phyloP scores from a whole-genome alignment of 352 stramenopile species.

The Globisporangium irregulare region DNA sequence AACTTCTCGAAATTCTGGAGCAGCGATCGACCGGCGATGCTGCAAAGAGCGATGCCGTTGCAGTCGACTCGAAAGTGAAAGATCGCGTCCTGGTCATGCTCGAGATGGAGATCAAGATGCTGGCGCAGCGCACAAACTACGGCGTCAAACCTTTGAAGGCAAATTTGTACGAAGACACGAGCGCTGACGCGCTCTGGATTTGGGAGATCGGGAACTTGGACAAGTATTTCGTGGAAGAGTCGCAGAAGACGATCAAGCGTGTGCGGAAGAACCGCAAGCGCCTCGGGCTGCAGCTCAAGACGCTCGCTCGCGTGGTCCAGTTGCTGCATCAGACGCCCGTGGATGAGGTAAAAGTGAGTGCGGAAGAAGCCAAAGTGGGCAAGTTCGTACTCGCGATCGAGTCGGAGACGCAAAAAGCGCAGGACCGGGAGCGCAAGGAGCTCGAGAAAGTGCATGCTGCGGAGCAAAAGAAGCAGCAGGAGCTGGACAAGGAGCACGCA shows the following conservation, averaged over 20 bases:
- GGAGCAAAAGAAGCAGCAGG: conserved; percentile 58
- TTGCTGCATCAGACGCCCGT: conserved; percentile 63
- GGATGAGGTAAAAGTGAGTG: conserved; percentile 77
- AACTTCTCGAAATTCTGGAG: conserved; percentile 33
- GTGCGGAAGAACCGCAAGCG: conserved; percentile 81
- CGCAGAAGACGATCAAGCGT: conserved; percentile 73
- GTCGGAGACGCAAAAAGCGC: conserved; percentile 55
- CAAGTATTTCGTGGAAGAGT: conserved; percentile 62
- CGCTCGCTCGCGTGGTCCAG: conserved; percentile 58
- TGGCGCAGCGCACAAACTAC: conserved; percentile 74
- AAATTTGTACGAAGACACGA: conserved; percentile 83
- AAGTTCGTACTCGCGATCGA: conserved; percentile 72
- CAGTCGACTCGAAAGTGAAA: conserved; percentile 17
- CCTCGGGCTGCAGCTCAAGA: conserved; percentile 67
- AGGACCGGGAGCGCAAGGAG: conserved; percentile 55
- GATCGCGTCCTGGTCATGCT: conserved; percentile 33
- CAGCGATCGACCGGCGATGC: conserved; percentile 4
- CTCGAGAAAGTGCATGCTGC: conserved; percentile 46
- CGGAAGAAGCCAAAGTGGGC: conserved; percentile 76
- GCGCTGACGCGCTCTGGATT: conserved; percentile 65
- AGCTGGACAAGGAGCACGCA: conserved; percentile 52
- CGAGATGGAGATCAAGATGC: conserved; percentile 88
- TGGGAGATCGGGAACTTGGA: conserved; percentile 83
- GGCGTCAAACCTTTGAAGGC: conserved; percentile 61
- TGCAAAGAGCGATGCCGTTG: not conserved